phyloP scores from a whole-genome alignment of 345 rosid genomes.

The Syzygium grande region DNA sequence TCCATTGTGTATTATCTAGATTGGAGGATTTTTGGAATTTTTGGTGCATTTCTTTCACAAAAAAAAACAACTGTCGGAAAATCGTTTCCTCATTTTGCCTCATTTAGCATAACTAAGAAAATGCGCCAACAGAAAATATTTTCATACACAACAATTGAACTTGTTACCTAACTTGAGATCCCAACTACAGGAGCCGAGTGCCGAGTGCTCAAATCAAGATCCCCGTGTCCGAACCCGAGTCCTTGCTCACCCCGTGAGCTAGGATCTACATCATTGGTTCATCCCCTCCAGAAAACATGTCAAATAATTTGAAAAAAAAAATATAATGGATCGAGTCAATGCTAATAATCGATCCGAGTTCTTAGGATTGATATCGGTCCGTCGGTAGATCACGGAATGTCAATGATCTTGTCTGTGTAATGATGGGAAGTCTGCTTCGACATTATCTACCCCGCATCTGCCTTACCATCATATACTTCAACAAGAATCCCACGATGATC shows the following conservation, averaged over 20 bases:
- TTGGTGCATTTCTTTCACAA: not conserved
- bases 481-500: not conserved
- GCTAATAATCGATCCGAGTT: not conserved
- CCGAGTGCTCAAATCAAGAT: not conserved
- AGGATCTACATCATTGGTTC: not conserved
- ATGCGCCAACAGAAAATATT: rapidly evolving
- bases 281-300: not conserved
- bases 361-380: not conserved
- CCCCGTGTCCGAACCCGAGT: not conserved
- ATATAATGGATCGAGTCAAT: rapidly evolving
- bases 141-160: not conserved
- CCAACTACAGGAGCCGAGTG: not conserved
- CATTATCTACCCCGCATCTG: not conserved
- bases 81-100: rapidly evolving
- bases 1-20: too few species aligned
- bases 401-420: not conserved
- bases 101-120: not conserved
- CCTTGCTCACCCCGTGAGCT: not conserved
- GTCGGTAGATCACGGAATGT: rapidly evolving
- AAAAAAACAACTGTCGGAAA: not conserved
- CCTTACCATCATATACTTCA: not conserved
- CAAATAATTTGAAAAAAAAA: not conserved
- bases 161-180: not conserved
- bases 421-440: not conserved
- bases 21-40: too few species aligned